phyloP scores from a whole-genome alignment of 2,329 filamentous ascomycete species.

The Ophidiomyces ophidiicola region DNA sequence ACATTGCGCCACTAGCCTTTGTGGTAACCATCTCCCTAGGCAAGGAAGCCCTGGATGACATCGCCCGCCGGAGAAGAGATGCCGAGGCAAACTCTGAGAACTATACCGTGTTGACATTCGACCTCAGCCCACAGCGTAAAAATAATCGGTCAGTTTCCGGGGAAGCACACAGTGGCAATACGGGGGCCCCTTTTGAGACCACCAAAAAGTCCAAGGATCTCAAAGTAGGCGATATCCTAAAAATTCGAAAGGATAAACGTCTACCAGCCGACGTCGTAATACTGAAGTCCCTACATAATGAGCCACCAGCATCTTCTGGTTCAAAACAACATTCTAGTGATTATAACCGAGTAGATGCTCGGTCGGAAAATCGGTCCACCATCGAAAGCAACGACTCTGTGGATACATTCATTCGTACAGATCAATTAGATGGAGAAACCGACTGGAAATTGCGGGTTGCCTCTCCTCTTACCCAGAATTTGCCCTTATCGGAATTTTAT shows the following conservation, averaged over 20 bases:
- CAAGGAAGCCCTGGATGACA: conserved; percentile 92
- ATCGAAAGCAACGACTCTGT: conserved; percentile 35
- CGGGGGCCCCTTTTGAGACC: conserved; percentile 47
- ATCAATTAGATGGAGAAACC: conserved; percentile 94
- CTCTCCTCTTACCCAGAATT: conserved; percentile 69
- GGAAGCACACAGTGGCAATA: conserved; percentile 21
- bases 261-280: conserved; percentile 92
- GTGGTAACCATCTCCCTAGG: conserved; percentile 85
- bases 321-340: too few relatives aligned
- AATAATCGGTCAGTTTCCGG: conserved; percentile 17
- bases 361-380: neutral
- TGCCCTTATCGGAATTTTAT: conserved; percentile 58
- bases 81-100: conserved; percentile 88
- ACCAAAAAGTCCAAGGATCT: conserved; percentile 75
- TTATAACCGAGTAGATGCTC: neutral
- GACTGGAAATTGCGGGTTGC: conserved; percentile 95
- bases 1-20: conserved; percentile 82
- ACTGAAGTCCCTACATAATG: conserved; percentile 56
- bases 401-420: conserved; percentile 93
- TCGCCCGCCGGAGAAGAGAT: conserved; percentile 72
- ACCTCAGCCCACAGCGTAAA: conserved; percentile 26
- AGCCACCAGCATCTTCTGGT: neutral
- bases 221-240: conserved; percentile 90
- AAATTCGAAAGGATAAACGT: conserved; percentile 80
- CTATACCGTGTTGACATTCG: conserved; percentile 66